Conservation (phyloP, 2,329 filamentous ascomycete species). For the Alternaria triticina region DNA sequence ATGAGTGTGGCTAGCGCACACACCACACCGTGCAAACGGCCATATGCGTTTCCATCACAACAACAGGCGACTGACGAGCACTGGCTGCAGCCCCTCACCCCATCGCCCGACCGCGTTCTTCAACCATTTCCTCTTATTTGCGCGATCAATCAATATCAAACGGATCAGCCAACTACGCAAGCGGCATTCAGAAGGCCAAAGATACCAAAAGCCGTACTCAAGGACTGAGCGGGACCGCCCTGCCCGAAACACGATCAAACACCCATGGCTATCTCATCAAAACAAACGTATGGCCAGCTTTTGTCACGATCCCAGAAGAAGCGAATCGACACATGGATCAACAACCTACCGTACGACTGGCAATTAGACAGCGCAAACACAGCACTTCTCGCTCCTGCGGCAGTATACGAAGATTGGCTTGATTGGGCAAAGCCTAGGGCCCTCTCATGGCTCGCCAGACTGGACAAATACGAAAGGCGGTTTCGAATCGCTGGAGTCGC, state of each 20-base stretch:
- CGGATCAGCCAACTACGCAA: background rate
- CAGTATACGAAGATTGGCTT: conserved; percentile 11
- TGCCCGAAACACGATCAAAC: background rate
- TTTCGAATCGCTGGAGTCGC: conserved; percentile 5
- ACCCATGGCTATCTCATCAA: background rate
- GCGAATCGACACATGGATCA: background rate
- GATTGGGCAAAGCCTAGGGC: conserved; percentile 1
- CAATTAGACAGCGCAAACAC: background rate
- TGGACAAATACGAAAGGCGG: conserved; percentile 7
- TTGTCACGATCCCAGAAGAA: background rate
- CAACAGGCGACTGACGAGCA: background rate
- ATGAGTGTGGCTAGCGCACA: background rate
- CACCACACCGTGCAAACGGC: background rate
- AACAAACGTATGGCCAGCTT: background rate
- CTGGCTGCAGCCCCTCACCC: background rate
- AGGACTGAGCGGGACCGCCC: background rate
- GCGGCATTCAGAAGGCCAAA: background rate
- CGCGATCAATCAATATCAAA: background rate
- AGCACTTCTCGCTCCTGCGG: background rate
- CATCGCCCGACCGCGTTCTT: background rate
- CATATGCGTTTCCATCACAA: background rate
- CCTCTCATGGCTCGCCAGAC: conserved; percentile 1
- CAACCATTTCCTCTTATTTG: no score
- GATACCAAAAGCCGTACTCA: background rate
- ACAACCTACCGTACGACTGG: background rate